phyloP scores from a whole-genome alignment of 225 moss, liverwort and hornwort genomes.

The Physcomitrellopsis africana region DNA sequence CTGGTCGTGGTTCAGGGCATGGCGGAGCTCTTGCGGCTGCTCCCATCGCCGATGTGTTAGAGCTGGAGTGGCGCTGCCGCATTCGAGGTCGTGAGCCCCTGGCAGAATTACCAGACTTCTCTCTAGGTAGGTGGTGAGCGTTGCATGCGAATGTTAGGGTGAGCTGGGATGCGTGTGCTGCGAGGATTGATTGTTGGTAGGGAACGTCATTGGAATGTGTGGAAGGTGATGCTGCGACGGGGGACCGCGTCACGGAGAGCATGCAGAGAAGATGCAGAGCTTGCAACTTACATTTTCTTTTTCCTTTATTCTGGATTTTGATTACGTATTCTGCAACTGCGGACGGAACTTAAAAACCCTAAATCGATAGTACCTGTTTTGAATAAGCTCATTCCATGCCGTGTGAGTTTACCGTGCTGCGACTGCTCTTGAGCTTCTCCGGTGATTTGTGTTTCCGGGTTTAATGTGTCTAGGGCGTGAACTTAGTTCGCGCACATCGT shows the following conservation, averaged over 20 bases:
- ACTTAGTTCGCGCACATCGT: neutral
- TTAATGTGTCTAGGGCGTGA: slow-evolving; percentile 1
- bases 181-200: neutral
- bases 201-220: neutral
- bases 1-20: slow-evolving; percentile 16
- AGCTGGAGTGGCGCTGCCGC: slow-evolving; percentile 1
- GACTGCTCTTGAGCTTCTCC: neutral
- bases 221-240: neutral
- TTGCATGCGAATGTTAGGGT: too few species aligned
- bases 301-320: neutral
- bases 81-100: neutral
- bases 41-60: slow-evolving; percentile 6
- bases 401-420: neutral
- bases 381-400: neutral
- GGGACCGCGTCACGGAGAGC: too few species aligned
- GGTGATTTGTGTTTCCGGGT: slow-evolving; percentile 7
- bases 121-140: neutral
- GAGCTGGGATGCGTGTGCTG: neutral
- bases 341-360: slow-evolving; percentile 25
- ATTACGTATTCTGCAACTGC: neutral
- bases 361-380: slow-evolving; percentile 26
- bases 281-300: too few species aligned
- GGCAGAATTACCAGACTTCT: neutral
- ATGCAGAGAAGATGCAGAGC: too few species aligned
- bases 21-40: slow-evolving; percentile 3